These are phyloP conservation scores for Gynochthodes officinalis DNA, from an alignment of 257 asterid species.

Conservation along the genomic window DNA sequence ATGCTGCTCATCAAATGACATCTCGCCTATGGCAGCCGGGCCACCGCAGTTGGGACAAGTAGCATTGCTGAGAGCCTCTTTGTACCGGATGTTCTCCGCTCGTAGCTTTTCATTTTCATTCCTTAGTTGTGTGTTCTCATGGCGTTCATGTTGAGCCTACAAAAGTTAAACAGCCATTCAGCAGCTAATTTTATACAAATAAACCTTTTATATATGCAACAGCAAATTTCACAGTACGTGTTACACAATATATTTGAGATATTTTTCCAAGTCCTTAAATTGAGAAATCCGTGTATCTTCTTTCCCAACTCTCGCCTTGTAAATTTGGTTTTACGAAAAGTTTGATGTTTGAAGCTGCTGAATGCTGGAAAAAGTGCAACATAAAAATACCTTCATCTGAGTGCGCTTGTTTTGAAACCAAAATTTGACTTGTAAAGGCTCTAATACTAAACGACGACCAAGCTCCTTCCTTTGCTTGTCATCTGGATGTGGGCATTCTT, in stretches of 20 bases:
- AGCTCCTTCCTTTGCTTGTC: conserved; percentile 93
- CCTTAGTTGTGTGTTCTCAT: conserved; percentile 61
- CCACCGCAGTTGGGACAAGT: conserved; percentile 82
- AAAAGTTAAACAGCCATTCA: neutral
- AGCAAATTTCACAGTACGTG: too few relatives aligned
- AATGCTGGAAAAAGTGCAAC: neutral
- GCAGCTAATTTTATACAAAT: neutral
- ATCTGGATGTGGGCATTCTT: conserved; percentile 93
- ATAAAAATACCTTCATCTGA: conserved; percentile 25
- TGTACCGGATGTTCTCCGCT: conserved; percentile 61
- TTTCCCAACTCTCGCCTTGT: too few relatives aligned
- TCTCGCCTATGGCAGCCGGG: conserved; percentile 68
- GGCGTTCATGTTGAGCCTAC: conserved; percentile 77
- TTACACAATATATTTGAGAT: too few relatives aligned
- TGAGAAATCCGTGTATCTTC: too few relatives aligned
- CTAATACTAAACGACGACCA: conserved; percentile 64
- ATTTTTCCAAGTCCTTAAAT: too few relatives aligned
- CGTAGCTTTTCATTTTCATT: conserved; percentile 69
- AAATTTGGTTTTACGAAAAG: neutral
- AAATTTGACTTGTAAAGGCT: conserved; percentile 86
- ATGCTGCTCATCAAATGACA: conserved; percentile 82
- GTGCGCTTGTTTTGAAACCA: conserved; percentile 98
- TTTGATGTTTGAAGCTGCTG: neutral
- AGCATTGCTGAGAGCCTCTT: conserved; percentile 66
- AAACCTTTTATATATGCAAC: neutral